Percentiles rank a stretch among this genome's conserved stretches.
Conservation (phyloP, 2,329 filamentous ascomycete species). For the Venturia asperata region DNA sequence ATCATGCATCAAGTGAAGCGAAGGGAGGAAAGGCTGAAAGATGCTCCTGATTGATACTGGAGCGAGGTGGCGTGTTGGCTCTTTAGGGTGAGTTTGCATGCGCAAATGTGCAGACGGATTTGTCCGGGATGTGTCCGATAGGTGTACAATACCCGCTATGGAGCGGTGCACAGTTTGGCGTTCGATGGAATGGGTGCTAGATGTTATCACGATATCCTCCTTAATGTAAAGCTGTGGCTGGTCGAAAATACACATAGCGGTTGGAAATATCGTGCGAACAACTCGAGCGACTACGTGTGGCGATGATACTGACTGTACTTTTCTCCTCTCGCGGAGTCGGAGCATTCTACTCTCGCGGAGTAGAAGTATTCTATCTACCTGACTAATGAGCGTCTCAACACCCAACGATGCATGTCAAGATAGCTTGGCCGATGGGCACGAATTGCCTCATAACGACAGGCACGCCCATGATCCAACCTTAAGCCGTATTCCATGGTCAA, state of each 20-base stretch:
- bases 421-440: not conserved
- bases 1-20: slow-evolving; percentile 23
- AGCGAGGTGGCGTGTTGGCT: not conserved
- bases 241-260: not conserved
- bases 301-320: no score
- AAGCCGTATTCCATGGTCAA: not conserved
- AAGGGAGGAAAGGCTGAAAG: not conserved
- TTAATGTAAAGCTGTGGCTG: not conserved
- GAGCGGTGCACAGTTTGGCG: not conserved
- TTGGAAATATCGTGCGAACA: not conserved
- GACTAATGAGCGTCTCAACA: no score
- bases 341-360: no score
- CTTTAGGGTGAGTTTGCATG: not conserved
- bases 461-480: not conserved
- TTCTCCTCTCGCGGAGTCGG: no score
- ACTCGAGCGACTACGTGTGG: no score
- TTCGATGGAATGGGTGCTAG: not conserved
- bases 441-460: not conserved
- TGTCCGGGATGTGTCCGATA: not conserved
- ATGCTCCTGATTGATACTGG: not conserved
- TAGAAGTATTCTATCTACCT: no score
- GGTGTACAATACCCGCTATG: not conserved
- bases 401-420: not conserved
- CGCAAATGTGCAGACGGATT: not conserved
- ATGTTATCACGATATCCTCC: not conserved